phyloP scores from a whole-genome alignment of 164 flowering plant genomes.

The Vitis amurensis region DNA sequence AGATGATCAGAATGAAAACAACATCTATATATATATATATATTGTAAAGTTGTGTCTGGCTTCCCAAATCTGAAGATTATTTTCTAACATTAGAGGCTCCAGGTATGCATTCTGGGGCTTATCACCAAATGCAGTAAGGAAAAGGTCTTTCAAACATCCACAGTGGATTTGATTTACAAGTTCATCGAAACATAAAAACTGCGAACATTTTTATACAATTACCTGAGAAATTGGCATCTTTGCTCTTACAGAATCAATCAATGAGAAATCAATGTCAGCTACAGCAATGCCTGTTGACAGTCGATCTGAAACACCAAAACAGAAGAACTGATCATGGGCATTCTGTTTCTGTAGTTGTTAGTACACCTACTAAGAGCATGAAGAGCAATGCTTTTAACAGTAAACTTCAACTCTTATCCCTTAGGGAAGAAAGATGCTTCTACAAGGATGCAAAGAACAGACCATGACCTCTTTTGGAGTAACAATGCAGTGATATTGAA shows the following conservation, averaged over 20 bases:
- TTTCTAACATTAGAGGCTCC: too few relatives aligned
- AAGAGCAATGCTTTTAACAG: too few relatives aligned
- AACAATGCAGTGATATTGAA: too few relatives aligned
- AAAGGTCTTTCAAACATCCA: background rate
- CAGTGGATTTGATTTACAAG: background rate
- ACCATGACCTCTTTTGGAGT: too few relatives aligned
- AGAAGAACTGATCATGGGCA: background rate
- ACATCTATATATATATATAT: background rate
- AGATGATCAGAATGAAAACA: background rate
- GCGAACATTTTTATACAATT: background rate
- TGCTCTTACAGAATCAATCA: conserved; percentile 65
- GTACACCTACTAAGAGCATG: background rate
- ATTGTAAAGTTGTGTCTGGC: too few relatives aligned
- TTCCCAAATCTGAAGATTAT: too few relatives aligned
- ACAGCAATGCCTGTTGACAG: conserved; percentile 71
- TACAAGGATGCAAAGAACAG: too few relatives aligned
- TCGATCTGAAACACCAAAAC: conserved; percentile 54
- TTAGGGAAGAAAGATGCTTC: too few relatives aligned
- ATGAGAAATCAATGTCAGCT: conserved; percentile 81
- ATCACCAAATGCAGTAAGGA: background rate
- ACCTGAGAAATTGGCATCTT: conserved; percentile 87
- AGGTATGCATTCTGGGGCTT: background rate
- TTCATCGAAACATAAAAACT: background rate
- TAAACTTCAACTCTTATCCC: too few relatives aligned
- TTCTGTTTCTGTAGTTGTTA: background rate